Percentiles rank a stretch among this genome's conserved stretches.
Evolutionary conservation across 768 basidiomycete species (phyloP).

Genomic region (Obba rivulosa): DNA sequence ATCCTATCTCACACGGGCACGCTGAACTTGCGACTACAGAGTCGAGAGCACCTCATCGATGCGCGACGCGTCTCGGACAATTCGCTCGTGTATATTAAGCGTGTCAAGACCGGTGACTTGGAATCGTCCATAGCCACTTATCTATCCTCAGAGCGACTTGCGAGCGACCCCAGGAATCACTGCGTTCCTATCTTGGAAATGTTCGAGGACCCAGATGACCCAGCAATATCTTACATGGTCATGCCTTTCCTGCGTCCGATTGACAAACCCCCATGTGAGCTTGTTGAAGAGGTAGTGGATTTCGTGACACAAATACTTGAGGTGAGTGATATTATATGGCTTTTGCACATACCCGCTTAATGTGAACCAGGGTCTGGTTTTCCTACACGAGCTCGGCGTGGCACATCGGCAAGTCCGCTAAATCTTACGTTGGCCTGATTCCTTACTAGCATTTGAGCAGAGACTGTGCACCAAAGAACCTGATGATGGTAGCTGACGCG

Average conservation of each 20-base stretch:
- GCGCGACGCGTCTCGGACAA: slow-evolving; percentile 26
- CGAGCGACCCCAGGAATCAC: neutral
- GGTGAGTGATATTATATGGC: slow-evolving; percentile 4
- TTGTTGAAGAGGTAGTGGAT: slow-evolving; percentile 15
- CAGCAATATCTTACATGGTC: slow-evolving; percentile 8
- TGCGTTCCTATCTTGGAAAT: slow-evolving; percentile 1
- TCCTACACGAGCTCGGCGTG: slow-evolving; percentile 15
- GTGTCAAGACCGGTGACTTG: slow-evolving; percentile 2
- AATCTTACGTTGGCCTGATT: neutral
- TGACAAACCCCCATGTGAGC: slow-evolving; percentile 11
- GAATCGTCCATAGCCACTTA: slow-evolving; percentile 13
- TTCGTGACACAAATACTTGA: slow-evolving; percentile 15
- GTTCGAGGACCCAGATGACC: neutral
- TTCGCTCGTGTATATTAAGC: slow-evolving; percentile 26
- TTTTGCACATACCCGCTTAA: neutral
- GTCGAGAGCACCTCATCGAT: slow-evolving; percentile 18
- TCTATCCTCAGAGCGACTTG: neutral
- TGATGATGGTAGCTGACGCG: slow-evolving; percentile 15
- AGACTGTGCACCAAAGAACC: slow-evolving; percentile 13
- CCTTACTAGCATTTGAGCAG: slow-evolving; percentile 1
- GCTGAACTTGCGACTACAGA: neutral
- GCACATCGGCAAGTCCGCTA: slow-evolving; percentile 13
- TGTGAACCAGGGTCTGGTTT: slow-evolving; percentile 10
- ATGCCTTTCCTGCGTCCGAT: slow-evolving; percentile 18
- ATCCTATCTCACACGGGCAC: neutral